Percentiles rank a stretch among this genome's conserved stretches.
These are phyloP conservation scores for Penicillium lagena DNA, from an alignment of 495 filamentous ascomycete genomes.

Conservation along the genomic window DNA sequence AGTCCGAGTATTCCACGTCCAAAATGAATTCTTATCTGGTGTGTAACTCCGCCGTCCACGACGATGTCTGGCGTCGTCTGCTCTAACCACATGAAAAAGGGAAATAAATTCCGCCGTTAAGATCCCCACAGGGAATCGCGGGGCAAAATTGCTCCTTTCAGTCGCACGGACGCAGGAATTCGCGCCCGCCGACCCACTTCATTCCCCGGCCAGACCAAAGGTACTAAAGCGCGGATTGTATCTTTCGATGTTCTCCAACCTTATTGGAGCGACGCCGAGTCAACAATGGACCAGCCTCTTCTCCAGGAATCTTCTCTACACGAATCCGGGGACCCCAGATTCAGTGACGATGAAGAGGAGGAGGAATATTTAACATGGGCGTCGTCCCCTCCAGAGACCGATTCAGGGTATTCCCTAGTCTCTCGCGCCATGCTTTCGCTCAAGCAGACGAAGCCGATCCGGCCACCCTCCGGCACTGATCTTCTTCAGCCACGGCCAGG, in stretches of 20 bases:
- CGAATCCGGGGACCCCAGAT: background rate
- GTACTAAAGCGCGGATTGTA: too few relatives aligned
- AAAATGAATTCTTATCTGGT: too few relatives aligned
- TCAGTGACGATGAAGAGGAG: too few relatives aligned
- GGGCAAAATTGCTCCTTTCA: background rate
- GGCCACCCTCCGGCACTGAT: slow-evolving; percentile 7
- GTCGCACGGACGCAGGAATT: background rate
- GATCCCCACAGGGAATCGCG: too few relatives aligned
- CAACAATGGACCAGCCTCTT: background rate
- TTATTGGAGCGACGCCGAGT: background rate
- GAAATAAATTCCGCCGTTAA: background rate
- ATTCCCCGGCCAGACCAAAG: too few relatives aligned
- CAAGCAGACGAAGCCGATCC: slow-evolving; percentile 13
- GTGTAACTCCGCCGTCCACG: too few relatives aligned
- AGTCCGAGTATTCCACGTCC: too few relatives aligned
- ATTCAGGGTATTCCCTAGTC: background rate
- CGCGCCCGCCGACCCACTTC: background rate
- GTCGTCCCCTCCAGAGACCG: background rate
- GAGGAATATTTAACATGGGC: background rate
- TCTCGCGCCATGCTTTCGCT: slow-evolving; percentile 4
- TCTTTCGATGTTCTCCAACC: background rate
- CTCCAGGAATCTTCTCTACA: background rate
- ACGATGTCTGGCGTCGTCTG: background rate
- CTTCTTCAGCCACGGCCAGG: background rate
- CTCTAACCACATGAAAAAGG: background rate